Base-by-base conservation (phyloP, 345 rosid species). In the Microcos paniculata region DNA sequence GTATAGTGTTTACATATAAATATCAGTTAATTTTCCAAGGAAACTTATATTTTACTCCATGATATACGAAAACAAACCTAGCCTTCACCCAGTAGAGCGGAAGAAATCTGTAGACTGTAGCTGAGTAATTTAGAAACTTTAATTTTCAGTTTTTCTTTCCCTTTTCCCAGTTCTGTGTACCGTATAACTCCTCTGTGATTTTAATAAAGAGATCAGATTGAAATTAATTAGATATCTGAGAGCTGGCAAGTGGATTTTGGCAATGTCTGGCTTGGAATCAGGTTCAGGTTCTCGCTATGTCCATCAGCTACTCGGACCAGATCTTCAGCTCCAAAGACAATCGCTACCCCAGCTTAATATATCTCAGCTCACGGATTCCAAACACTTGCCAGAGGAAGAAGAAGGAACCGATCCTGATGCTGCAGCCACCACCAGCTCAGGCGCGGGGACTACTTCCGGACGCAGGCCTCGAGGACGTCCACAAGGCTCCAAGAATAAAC, bases 401-500 rank as follows among this genome's bases (percentile, higher is more conserved):
- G 80, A 81, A 72, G 69, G 78, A 73, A 79, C 81, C 43, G 84
- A 86, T 55, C 73, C 73, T 6, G 90, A 80, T 16, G 87, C 82
- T 24, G 78, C 82, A 30, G 78, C 84, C 53, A 79, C 76, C 70
- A 78, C 85, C 49, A 62, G 79, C 48, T 80, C 85, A 38, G 78
- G 77, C 23, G 81, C 87, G 8, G 70, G 82, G 10, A 71, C 73
- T 1, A 61, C 82, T 19, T 79, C 88, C 0, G 85, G 84, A 10
- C 89, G 90, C 16, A 82, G 94, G 30, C 89, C 92, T 19, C 88
- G 97, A 40, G 97, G 97, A 51, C 89, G 94, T 62, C 97, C 97
- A 15, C 8, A 88, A 0, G 96, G 96, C 18, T 91, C 96, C 21
- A 91, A 88, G 80, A 91, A 91, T 83, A 91, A 85, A 82, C 87